Evolutionary conservation across 139 green algal genomes (phyloP), one percentile per base, ranked within the genome.

Genomic region (Pycnococcus provasolii): DNA sequence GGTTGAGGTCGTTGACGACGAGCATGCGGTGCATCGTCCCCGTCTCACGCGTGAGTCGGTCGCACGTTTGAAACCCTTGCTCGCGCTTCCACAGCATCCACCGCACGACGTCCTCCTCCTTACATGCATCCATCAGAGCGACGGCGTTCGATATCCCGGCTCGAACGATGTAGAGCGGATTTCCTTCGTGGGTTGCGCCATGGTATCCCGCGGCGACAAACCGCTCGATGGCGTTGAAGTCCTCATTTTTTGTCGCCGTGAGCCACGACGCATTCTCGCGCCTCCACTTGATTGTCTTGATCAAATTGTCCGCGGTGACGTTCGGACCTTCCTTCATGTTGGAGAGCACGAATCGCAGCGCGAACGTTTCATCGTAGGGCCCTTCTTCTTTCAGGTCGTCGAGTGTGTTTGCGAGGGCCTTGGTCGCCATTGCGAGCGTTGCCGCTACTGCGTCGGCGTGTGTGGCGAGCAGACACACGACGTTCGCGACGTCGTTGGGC

Each of bases 1-100:
- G 42, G 44, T 68, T 68, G 41, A 68, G 62, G 62, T 68, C 62
- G 47, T 68, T 68, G 8, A 68, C 62, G 4, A 44, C 44, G 62
- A 68, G 6, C 43, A 68, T 11, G 4, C 58, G 58, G 41, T 7
- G 5, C 4, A 68, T 42, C 45, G n/a, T 42, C 5, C 62, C 15
- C 62, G 62, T 68, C 62, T 53, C 4, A 4, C 62, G 62, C 45
- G 62, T 68, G 43, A 9, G 26, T 44, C 58, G 9, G 62, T 68
- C 62, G 26, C 4, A 7, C 13, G 43, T 42, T 3, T 44, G 4
- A 4, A 61, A 62, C n/a, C 45, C 39, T 5, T 53, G 39, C 42
- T 68, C 62, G 4, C 42, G 41, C 7, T 37, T 57, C 43, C 58
- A 68, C 62, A 68, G 40, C 45, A 68, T 59, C 43, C 39, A 58